Base-by-base conservation (phyloP, 768 basidiomycete species). In the Zangia roseola region DNA sequence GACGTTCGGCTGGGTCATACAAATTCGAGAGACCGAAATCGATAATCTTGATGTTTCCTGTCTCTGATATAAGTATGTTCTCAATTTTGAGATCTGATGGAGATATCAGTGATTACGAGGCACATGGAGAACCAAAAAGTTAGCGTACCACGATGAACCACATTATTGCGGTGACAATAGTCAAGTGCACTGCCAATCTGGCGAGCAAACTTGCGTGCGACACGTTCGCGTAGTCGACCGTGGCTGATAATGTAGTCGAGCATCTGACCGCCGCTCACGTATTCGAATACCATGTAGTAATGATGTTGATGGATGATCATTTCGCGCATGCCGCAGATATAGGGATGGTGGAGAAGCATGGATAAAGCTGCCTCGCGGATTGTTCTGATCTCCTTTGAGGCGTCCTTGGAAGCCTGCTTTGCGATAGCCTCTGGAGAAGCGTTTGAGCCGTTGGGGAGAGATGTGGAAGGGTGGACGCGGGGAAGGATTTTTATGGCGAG, bases 191-290 rank as follows among this genome's bases (percentile, higher is more conserved):
- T 91, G 30, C 91, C 94, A 54, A 99, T 98, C 70, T 99, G 97
- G 25, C 97, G 74, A 5, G 97, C 94, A 71, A 99, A 99, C 75
- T 97, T 98, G 58, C 97, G 77, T 19, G 97, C 97, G 34, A 94
- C 92, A 47, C 95, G 82, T 70, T 98, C 97, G 39, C 97, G 80
- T 50, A 98, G 79, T 28, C 97, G 80, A 16, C 97, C 97, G 61
- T 99, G 97, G 60, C 90, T 90, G 73, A 99, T 99, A 73, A 99
- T 98, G 69, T 95, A 99, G 79, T 99, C 97, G 57, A 99, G 83
- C 92, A 99, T 94, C 77, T 99, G 97, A 1, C 97, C 97, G 26
- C 97, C 97, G 59, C 94, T 95, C 70, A 98, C 91, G 68, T 97
- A 97, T 69, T 99, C 97, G 67, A 90, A 93, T 10, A 97, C 91